Evolutionary conservation across 1,284 basidiomycete genomes (phyloP).

Genomic region (Leccinum fallax): DNA sequence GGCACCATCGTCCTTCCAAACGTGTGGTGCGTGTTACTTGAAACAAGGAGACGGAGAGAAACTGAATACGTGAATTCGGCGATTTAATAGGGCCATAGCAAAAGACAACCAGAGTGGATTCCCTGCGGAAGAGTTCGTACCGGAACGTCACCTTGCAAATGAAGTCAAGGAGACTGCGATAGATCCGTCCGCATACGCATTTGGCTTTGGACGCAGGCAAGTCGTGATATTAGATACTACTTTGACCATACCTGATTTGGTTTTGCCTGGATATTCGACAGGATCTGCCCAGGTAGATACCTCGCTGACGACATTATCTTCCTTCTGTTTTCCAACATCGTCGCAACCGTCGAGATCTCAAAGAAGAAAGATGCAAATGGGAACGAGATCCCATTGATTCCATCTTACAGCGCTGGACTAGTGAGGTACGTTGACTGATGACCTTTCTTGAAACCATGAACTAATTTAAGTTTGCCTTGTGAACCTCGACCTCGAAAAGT

Average conservation of each 20-base stretch:
- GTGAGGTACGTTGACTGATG: constrained; percentile 14
- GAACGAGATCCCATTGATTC: constrained; percentile 9
- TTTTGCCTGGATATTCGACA: not conserved
- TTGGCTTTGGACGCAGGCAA: constrained; percentile 24
- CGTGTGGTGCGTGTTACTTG: constrained; percentile 31
- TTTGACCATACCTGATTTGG: not conserved
- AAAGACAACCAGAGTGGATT: constrained; percentile 25
- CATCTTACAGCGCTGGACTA: constrained; percentile 14
- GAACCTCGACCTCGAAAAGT: constrained; percentile 1
- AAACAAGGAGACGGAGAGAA: not conserved
- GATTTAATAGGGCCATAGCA: constrained; percentile 17
- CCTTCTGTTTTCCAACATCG: constrained; percentile 18
- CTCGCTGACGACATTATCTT: constrained; percentile 24
- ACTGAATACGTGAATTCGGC: not conserved
- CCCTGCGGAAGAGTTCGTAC: constrained; percentile 19
- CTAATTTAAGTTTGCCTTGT: not conserved
- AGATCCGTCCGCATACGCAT: constrained; percentile 21
- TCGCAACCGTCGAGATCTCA: constrained; percentile 20
- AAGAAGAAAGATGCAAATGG: constrained; percentile 11
- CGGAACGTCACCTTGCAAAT: constrained; percentile 15
- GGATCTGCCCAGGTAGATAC: constrained; percentile 23
- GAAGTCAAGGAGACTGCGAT: constrained; percentile 12
- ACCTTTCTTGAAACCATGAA: not conserved
- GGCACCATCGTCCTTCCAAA: constrained; percentile 38
- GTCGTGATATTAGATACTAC: not conserved